A percentile compares a stretch with the other conserved stretches of the same genome.
phyloP scores from a whole-genome alignment of 495 filamentous ascomycete species.

The Tetracladium setigerum region DNA sequence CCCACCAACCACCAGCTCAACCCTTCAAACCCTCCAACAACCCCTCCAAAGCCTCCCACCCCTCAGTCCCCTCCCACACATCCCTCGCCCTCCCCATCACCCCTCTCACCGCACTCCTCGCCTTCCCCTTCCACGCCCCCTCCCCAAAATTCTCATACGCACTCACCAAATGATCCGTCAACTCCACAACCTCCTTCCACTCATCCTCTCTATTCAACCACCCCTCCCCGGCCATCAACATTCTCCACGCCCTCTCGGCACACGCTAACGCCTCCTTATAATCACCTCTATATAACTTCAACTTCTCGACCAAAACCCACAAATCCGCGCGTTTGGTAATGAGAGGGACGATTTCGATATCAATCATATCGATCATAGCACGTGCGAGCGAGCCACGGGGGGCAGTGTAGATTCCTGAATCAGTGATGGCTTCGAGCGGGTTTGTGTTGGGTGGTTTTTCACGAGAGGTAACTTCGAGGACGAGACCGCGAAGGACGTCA shows the following conservation, averaged over 20 bases:
- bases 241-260: slow-evolving; percentile 84
- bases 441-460: slow-evolving; percentile 12
- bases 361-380: slow-evolving; percentile 63
- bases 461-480: slow-evolving; percentile 56
- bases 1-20: too few species aligned
- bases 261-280: slow-evolving; percentile 67
- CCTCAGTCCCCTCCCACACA: slow-evolving; percentile 69
- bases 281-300: slow-evolving; percentile 62
- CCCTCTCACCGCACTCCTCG: slow-evolving; percentile 69
- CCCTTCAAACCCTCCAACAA: slow-evolving; percentile 52
- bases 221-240: slow-evolving; percentile 41
- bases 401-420: slow-evolving; percentile 34
- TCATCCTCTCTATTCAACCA: slow-evolving; percentile 37
- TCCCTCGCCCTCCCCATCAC: slow-evolving; percentile 78
- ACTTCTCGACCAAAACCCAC: slow-evolving; percentile 63
- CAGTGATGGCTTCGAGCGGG: slow-evolving; percentile 25
- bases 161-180: slow-evolving; percentile 57
- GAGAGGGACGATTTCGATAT: slow-evolving; percentile 63
- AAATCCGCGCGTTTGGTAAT: slow-evolving; percentile 72
- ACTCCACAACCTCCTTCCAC: slow-evolving; percentile 56
- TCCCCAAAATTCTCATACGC: slow-evolving; percentile 62
- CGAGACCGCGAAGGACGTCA: slow-evolving; percentile 59
- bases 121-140: slow-evolving; percentile 78
- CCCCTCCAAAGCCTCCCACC: slow-evolving; percentile 57
- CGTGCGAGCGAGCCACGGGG: slow-evolving; percentile 38